phyloP scores from a whole-genome alignment of 2,329 filamentous ascomycete genomes.

The Phyllosticta capitalensis region DNA sequence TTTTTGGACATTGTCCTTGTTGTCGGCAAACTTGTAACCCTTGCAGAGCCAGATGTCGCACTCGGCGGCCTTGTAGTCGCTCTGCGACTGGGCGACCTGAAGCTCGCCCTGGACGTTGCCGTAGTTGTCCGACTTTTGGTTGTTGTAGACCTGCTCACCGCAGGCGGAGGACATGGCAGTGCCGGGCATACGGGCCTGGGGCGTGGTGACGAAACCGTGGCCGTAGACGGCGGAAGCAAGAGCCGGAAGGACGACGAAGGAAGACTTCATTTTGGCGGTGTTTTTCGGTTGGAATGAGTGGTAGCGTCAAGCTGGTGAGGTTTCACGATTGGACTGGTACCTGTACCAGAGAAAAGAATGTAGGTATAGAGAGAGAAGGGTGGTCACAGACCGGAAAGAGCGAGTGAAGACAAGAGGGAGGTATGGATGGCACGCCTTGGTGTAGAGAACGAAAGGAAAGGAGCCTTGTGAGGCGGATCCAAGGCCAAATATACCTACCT shows the following conservation, averaged over 20 bases:
- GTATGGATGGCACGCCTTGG: constrained; percentile 10
- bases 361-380: constrained; percentile 25
- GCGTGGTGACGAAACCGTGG: constrained; percentile 45
- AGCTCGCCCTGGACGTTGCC: constrained; percentile 49
- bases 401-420: background rate
- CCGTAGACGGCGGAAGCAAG: constrained; percentile 39
- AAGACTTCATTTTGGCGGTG: constrained; percentile 31
- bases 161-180: constrained; percentile 43
- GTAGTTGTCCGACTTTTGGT: constrained; percentile 44
- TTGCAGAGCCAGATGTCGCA: constrained; percentile 50
- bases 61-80: constrained; percentile 37
- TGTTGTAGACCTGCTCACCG: constrained; percentile 45
- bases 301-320: constrained; percentile 17
- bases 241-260: constrained; percentile 32
- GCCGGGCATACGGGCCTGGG: constrained; percentile 42
- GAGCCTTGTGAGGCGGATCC: background rate
- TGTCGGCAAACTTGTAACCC: constrained; percentile 49
- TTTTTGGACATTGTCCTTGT: constrained; percentile 42
- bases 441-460: background rate
- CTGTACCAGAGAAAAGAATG: constrained; percentile 21
- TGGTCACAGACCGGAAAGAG: constrained; percentile 11
- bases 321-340: constrained; percentile 5
- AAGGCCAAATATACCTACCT: constrained; percentile 2
- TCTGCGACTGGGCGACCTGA: constrained; percentile 39
- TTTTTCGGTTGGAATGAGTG: constrained; percentile 6